A percentile compares a stretch with the other conserved stretches of the same genome.
These are phyloP conservation scores for Rhizodiscina lignyota DNA, from an alignment of 495 filamentous ascomycete genomes.

Conservation along the genomic window DNA sequence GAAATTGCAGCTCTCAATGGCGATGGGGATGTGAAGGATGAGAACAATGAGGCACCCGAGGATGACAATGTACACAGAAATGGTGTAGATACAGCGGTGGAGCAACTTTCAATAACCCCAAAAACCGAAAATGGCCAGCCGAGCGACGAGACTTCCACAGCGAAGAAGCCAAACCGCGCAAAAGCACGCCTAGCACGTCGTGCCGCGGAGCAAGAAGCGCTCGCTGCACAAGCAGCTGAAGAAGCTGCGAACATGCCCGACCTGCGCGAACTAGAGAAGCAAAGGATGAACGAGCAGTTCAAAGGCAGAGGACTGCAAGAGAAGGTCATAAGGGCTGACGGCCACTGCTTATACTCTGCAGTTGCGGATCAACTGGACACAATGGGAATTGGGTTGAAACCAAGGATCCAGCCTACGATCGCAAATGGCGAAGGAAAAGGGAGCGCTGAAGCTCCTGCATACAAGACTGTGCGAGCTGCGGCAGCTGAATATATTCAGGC, in stretches of 20 bases:
- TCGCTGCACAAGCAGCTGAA: slow-evolving; percentile 43
- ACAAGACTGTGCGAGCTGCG: slow-evolving; percentile 33
- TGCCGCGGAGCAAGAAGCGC: slow-evolving; percentile 65
- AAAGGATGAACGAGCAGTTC: slow-evolving; percentile 50
- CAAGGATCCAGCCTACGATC: slow-evolving; percentile 14
- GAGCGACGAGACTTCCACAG: slow-evolving; percentile 10
- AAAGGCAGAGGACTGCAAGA: slow-evolving; percentile 46
- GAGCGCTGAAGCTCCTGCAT: slow-evolving; percentile 16
- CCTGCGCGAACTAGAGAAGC: slow-evolving; percentile 52
- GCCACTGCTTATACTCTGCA: slow-evolving; percentile 91
- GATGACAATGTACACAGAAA: neutral
- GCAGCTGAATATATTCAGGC: slow-evolving; percentile 45
- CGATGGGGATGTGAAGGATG: slow-evolving; percentile 10
- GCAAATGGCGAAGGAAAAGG: slow-evolving; percentile 1
- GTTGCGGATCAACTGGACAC: slow-evolving; percentile 64
- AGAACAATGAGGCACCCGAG: slow-evolving; percentile 1
- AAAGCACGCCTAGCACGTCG: slow-evolving; percentile 82
- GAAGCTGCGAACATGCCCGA: slow-evolving; percentile 65
- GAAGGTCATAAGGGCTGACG: slow-evolving; percentile 71
- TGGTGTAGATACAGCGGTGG: neutral
- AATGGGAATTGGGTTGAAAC: slow-evolving; percentile 29
- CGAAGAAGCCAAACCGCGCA: slow-evolving; percentile 72
- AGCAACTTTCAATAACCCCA: slow-evolving; percentile 5
- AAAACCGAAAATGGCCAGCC: slow-evolving; percentile 17
- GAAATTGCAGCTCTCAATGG: slow-evolving; percentile 48